Conservation (phyloP, 2,329 filamentous ascomycete species). For the Trichocomaceae sp. region DNA sequence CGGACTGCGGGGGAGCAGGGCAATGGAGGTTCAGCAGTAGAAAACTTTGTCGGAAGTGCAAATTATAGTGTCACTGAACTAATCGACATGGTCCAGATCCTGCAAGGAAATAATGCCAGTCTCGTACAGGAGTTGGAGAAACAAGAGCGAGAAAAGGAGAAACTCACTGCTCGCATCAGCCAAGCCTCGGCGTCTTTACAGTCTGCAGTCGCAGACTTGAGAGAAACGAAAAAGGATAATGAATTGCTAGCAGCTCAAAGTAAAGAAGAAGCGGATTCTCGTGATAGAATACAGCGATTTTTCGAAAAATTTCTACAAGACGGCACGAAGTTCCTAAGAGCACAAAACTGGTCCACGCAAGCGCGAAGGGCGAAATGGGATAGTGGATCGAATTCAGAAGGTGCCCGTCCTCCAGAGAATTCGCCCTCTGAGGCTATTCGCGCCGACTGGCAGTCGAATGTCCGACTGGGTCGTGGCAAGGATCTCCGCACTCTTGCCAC, state of each 20-base stretch:
- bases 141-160: slow-evolving; percentile 27
- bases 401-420: slow-evolving; percentile 24
- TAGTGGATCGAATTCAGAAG: slow-evolving; percentile 24
- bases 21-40: slow-evolving; percentile 29
- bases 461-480: slow-evolving; percentile 36
- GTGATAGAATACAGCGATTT: slow-evolving; percentile 17
- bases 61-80: slow-evolving; percentile 26
- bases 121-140: slow-evolving; percentile 27
- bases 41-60: slow-evolving; percentile 9
- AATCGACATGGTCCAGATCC: slow-evolving; percentile 28
- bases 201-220: slow-evolving; percentile 24
- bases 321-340: slow-evolving; percentile 33
- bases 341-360: slow-evolving; percentile 35
- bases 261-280: slow-evolving; percentile 31
- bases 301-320: slow-evolving; percentile 19
- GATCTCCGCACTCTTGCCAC: slow-evolving; percentile 35
- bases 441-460: slow-evolving; percentile 35
- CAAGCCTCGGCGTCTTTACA: slow-evolving; percentile 36
- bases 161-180: slow-evolving; percentile 37
- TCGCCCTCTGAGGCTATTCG: slow-evolving; percentile 39
- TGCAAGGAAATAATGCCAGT: slow-evolving; percentile 29
- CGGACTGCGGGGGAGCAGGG: slow-evolving; percentile 23
- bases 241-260: slow-evolving; percentile 33
- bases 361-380: slow-evolving; percentile 37
- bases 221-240: slow-evolving; percentile 36